Conservation (phyloP, 192 early-diverging fungal genomes). For the Thamnidium elegans region DNA sequence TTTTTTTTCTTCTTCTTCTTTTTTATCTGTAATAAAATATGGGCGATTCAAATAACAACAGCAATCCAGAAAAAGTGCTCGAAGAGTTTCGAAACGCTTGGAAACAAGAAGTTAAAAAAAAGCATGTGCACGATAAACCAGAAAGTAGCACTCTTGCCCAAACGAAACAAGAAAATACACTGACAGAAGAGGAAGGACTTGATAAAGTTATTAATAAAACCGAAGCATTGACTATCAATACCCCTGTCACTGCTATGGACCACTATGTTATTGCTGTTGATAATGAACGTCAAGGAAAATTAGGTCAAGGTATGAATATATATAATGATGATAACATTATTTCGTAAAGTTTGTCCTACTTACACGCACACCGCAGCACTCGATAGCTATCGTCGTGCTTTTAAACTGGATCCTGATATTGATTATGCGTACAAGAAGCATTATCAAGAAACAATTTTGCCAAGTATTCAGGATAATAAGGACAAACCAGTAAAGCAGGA, state of each 20-base stretch:
- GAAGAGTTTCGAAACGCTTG: slow-evolving; percentile 30
- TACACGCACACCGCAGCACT: slow-evolving; percentile 20
- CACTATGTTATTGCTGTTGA: slow-evolving; percentile 33
- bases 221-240: not conserved
- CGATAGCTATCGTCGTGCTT: slow-evolving; percentile 33
- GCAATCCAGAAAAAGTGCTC: slow-evolving; percentile 13
- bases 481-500: not conserved
- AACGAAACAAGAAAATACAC: not conserved
- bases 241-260: slow-evolving; percentile 22
- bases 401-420: slow-evolving; percentile 30
- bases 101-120: slow-evolving; percentile 25
- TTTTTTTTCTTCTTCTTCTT: too few relatives aligned
- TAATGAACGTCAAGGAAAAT: slow-evolving; percentile 37
- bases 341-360: not conserved
- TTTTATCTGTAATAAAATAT: too few relatives aligned
- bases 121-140: not conserved
- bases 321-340: not conserved
- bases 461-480: not conserved
- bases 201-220: not conserved
- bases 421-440: slow-evolving; percentile 33
- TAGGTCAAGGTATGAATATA: slow-evolving; percentile 32
- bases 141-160: not conserved
- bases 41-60: too few relatives aligned
- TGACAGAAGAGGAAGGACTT: slow-evolving; percentile 4
- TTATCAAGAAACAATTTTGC: slow-evolving; percentile 15